phyloP scores from a whole-genome alignment of 768 basidiomycete genomes.

The Amanita muscaria region DNA sequence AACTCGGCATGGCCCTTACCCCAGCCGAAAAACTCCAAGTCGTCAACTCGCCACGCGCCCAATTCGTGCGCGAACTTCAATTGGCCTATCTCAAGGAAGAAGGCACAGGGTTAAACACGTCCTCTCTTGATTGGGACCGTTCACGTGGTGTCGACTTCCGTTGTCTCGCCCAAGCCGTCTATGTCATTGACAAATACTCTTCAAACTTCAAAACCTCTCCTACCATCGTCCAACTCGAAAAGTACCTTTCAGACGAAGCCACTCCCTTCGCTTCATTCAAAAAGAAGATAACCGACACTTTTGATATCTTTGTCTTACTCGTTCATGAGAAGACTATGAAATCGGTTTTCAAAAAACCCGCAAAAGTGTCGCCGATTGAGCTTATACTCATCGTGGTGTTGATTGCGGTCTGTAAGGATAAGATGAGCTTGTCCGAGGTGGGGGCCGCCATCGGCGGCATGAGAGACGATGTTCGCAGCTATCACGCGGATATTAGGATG shows the following conservation, averaged over 20 bases:
- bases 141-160: conserved; percentile 50
- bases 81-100: conserved; percentile 33
- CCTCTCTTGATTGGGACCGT: conserved; percentile 39
- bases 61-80: conserved; percentile 52
- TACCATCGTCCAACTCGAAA: conserved; percentile 33
- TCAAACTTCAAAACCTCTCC: conserved; percentile 18
- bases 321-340: conserved; percentile 27
- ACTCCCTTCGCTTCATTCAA: conserved; percentile 24
- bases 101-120: conserved; percentile 22
- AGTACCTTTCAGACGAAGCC: conserved; percentile 36
- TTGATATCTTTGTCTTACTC: conserved; percentile 38
- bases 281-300: conserved; percentile 31
- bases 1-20: conserved; percentile 70
- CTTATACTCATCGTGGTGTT: conserved; percentile 50
- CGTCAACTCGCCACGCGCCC: conserved; percentile 44
- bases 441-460: conserved; percentile 38
- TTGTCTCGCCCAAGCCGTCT: conserved; percentile 46
- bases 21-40: conserved; percentile 71
- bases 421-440: conserved; percentile 29
- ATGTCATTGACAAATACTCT: conserved; percentile 37
- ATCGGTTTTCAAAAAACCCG: conserved; percentile 28
- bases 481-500: conserved; percentile 58
- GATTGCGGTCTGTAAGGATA: conserved; percentile 39
- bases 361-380: conserved; percentile 61
- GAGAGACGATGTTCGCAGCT: conserved; percentile 43